Evolutionary conservation across 1,284 basidiomycete genomes (phyloP), one percentile per base, ranked within the genome.

Genomic region (Cryptococcus maquisensis): DNA sequence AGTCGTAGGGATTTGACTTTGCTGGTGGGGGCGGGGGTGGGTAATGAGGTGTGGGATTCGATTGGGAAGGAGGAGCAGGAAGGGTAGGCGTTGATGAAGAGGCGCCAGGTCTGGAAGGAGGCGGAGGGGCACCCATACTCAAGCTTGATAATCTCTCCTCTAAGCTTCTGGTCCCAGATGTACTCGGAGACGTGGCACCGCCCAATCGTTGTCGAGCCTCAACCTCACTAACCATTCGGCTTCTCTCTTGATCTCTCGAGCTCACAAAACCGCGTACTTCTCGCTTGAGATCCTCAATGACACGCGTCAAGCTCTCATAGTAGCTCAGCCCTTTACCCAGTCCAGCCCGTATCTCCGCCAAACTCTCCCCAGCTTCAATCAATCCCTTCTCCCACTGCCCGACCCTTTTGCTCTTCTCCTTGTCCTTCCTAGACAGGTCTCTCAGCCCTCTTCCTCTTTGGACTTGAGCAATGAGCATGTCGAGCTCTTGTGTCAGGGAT

Each of bases 281-380:
- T 6, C 80, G 75, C 49, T 80, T 79, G 7, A 97, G 80, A 8
- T 80, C 81, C 0, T 77, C 70, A 3, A 85, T 80, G 28, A 95
- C 76, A 38, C 84, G 83, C 1, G 81, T 82, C n/a, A 97, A 79
- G 59, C 94, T 89, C 5, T 79, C 80, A 73, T 98, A 97, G 75
- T 96, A 98, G 47, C 86, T 84, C 3, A 90, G 77, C 0, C 92
- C 95, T 71, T 93, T 94, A 18, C 86, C 84, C 47, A 96, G 74
- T 3, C 91, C 93, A 63, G 88, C 87, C 12, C 87, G 79, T 37
- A 93, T 86, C 75, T 97, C 90, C 78, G 86, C 86, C 71, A 92
- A 94, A 3, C 82, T 82, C 60, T 94, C 90, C 43, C 87, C 82
- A 0, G 90, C 88, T 21, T 81, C 78, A 6, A 82, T 83, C 65